Conservation (phyloP, 768 basidiomycete genomes). For the Tricholoma sp. region DNA sequence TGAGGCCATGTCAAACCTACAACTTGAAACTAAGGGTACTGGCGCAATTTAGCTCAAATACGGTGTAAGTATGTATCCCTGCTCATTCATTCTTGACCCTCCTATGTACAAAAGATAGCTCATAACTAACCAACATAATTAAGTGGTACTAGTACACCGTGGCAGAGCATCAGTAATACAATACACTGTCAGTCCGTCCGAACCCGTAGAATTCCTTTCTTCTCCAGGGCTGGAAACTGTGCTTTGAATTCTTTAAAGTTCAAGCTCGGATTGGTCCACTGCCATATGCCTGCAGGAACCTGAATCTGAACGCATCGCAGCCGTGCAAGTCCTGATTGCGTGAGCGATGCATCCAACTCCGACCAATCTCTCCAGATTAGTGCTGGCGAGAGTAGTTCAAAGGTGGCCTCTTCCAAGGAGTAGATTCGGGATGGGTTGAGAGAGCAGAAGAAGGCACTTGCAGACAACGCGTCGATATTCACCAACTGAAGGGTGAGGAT, state of each 20-base stretch:
- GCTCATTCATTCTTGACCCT: too few species aligned
- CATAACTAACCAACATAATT: too few species aligned
- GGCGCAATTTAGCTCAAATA: too few species aligned
- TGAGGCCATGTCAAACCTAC: too few species aligned
- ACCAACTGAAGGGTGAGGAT: not conserved
- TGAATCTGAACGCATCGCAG: not conserved
- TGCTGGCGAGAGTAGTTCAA: not conserved
- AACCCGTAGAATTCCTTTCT: not conserved
- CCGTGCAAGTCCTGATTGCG: not conserved
- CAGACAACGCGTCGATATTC: not conserved
- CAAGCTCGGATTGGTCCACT: not conserved
- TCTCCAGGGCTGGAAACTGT: not conserved
- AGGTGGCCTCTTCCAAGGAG: not conserved
- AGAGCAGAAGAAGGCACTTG: not conserved
- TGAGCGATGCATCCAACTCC: not conserved
- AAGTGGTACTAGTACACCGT: too few species aligned
- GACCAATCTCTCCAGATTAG: slow-evolving; percentile 1
- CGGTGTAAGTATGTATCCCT: too few species aligned
- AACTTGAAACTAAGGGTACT: too few species aligned
- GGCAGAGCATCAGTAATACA: too few species aligned
- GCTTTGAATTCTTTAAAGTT: not conserved
- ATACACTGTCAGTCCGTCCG: not conserved
- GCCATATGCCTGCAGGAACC: not conserved
- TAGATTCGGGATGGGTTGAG: not conserved
- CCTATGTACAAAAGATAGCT: too few species aligned